These are phyloP conservation scores for Lophiotrema nucula DNA, from an alignment of 495 filamentous ascomycete species.

Conservation along the genomic window DNA sequence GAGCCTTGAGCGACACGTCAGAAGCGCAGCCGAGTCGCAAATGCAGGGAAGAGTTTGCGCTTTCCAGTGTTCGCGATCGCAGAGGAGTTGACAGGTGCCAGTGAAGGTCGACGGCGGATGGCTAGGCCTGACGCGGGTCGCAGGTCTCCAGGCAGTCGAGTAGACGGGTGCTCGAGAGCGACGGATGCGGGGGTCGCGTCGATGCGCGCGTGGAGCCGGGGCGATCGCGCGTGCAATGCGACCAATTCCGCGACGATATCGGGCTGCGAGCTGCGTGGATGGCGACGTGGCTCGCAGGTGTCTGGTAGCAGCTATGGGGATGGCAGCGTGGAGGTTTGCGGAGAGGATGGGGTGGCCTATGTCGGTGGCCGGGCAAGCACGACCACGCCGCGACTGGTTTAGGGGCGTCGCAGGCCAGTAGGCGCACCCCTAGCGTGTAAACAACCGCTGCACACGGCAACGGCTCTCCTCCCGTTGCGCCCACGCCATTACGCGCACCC, in stretches of 20 bases:
- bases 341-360: not conserved
- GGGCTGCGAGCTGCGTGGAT: not conserved
- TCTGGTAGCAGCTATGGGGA: conserved; percentile 3
- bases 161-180: conserved; percentile 15
- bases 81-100: not conserved
- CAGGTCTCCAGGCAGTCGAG: conserved; percentile 13
- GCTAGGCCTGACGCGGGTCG: conserved; percentile 14
- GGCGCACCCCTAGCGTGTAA: not conserved
- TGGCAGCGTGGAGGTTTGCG: not conserved
- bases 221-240: conserved; percentile 17
- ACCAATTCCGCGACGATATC: conserved; percentile 19
- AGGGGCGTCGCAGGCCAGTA: not conserved
- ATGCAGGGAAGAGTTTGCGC: conserved; percentile 3
- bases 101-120: conserved; percentile 2
- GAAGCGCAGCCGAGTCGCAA: conserved; percentile 14
- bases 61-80: not conserved
- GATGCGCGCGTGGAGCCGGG: conserved; percentile 18
- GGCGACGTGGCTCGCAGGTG: conserved; percentile 20
- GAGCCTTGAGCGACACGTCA: conserved; percentile 33
- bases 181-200: conserved; percentile 21
- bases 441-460: conserved; percentile 15
- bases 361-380: too few species aligned
- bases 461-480: not conserved
- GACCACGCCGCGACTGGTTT: too few species aligned
- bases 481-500: not conserved